Evolutionary conservation across 192 early-diverging fungal genomes (phyloP).

Genomic region (Diversispora eburnea): DNA sequence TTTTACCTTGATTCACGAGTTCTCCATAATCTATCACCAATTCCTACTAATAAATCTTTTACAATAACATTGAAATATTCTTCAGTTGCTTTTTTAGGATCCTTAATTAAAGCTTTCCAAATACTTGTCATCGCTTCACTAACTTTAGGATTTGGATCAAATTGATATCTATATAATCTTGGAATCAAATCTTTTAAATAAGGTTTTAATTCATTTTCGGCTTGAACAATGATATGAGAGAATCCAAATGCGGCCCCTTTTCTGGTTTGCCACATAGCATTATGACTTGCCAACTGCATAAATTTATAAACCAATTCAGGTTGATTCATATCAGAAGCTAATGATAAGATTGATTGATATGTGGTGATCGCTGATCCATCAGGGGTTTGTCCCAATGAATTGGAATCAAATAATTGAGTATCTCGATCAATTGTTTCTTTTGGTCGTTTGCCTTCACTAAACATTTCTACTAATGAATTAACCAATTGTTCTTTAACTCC

Average conservation of each 20-base stretch:
- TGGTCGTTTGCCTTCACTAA: constrained; percentile 64
- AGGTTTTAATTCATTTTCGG: constrained; percentile 77
- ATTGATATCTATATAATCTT: constrained; percentile 83
- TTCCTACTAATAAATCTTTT: constrained; percentile 68
- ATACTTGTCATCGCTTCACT: constrained; percentile 87
- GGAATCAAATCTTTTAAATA: constrained; percentile 76
- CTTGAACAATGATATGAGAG: constrained; percentile 70
- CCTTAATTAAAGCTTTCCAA: constrained; percentile 74
- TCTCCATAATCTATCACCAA: constrained; percentile 83
- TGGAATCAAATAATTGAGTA: constrained; percentile 69
- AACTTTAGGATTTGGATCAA: constrained; percentile 86
- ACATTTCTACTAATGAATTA: constrained; percentile 66
- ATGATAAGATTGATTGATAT: constrained; percentile 75
- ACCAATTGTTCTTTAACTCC: constrained; percentile 66
- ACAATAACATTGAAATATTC: constrained; percentile 79
- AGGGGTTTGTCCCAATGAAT: constrained; percentile 67
- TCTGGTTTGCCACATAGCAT: constrained; percentile 87
- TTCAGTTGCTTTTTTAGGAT: constrained; percentile 66
- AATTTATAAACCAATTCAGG: constrained; percentile 92
- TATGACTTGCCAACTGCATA: constrained; percentile 88
- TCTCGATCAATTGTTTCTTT: constrained; percentile 52
- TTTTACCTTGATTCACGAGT: constrained; percentile 73
- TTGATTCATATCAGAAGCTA: constrained; percentile 92
- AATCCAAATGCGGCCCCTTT: constrained; percentile 88
- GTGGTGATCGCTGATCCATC: constrained; percentile 69